Evolutionary conservation across 495 filamentous ascomycete species (phyloP), one percentile per base, ranked within the genome.

Genomic region (Hyaloscypha hepaticicola): DNA sequence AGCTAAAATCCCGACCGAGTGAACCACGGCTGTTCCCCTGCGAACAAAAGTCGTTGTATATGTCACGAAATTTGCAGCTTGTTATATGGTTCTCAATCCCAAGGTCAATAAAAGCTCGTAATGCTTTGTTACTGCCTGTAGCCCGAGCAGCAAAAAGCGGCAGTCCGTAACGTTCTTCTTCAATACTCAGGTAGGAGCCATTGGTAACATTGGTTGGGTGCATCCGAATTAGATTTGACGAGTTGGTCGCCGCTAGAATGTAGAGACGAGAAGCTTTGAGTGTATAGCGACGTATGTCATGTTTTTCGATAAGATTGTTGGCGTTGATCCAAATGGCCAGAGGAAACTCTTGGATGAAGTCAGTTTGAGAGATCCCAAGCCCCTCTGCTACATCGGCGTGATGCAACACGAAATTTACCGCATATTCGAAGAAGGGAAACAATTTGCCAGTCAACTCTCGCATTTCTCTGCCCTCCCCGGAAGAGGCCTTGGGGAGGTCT

Each of bases 361-460:
- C 70, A 29, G 60, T 60, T 5, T 52, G 34, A 5, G 53, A 72
- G 6, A 60, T 57, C 6, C 48, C 60, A 52, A 24, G 25, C 29
- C 21, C 34, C 21, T 69, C 69, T 16, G 79, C 80, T 16, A 58
- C 61, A 21, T 83, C 69, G n/a, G 80, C 74, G 70, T 84, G 80
- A 25, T 75, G 66, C 1, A 84, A 70, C 5, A 83, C 61, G 66
- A 77, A 31, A 24, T 71, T 60, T n/a, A 33, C 66, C 25, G 79
- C 76, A 66, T 82, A 83, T 58, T 77, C 63, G 0, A 81, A 65
- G 61, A 82, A 80, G 5, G 77, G 77, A 58, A 75, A 77, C 16
- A 60, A 62, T 16, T 61, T 16, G 41, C 60, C 61, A 62, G 57
- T 33, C 26, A 51, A 28, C 48, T 64, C 27, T 56, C 69, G 70